phyloP scores from a whole-genome alignment of 2,329 filamentous ascomycete genomes.

The Ilyonectria mors-panacis region DNA sequence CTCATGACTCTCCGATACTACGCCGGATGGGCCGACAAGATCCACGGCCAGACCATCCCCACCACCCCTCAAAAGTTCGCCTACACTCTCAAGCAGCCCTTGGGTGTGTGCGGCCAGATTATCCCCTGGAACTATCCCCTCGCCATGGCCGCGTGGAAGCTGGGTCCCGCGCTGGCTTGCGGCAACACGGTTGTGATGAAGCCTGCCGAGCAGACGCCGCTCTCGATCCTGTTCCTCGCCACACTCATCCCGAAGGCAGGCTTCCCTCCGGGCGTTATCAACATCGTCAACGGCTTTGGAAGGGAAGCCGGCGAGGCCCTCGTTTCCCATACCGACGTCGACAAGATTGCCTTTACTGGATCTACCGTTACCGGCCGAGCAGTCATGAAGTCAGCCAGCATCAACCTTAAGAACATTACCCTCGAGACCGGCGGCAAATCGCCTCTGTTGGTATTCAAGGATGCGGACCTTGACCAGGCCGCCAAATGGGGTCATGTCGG shows the following conservation, averaged over 20 bases:
- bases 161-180: slow-evolving; percentile 75
- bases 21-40: slow-evolving; percentile 80
- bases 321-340: slow-evolving; percentile 73
- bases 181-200: slow-evolving; percentile 74
- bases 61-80: slow-evolving; percentile 75
- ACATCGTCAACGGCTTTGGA: slow-evolving; percentile 78
- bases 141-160: slow-evolving; percentile 80
- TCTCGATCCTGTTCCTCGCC: slow-evolving; percentile 72
- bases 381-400: slow-evolving; percentile 77
- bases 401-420: slow-evolving; percentile 70
- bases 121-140: slow-evolving; percentile 84
- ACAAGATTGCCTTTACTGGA: slow-evolving; percentile 83
- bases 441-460: slow-evolving; percentile 70
- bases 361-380: slow-evolving; percentile 76
- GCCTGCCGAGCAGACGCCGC: slow-evolving; percentile 74
- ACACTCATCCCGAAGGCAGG: slow-evolving; percentile 77
- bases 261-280: slow-evolving; percentile 80
- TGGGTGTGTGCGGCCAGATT: slow-evolving; percentile 78
- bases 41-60: slow-evolving; percentile 78
- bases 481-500: slow-evolving; percentile 64
- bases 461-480: slow-evolving; percentile 72
- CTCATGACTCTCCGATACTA: slow-evolving; percentile 71
- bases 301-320: slow-evolving; percentile 76
- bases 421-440: slow-evolving; percentile 74
- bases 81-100: slow-evolving; percentile 78